phyloP scores from a whole-genome alignment of 73 alveolate genomes.

The Paramecium pentaurelia region DNA sequence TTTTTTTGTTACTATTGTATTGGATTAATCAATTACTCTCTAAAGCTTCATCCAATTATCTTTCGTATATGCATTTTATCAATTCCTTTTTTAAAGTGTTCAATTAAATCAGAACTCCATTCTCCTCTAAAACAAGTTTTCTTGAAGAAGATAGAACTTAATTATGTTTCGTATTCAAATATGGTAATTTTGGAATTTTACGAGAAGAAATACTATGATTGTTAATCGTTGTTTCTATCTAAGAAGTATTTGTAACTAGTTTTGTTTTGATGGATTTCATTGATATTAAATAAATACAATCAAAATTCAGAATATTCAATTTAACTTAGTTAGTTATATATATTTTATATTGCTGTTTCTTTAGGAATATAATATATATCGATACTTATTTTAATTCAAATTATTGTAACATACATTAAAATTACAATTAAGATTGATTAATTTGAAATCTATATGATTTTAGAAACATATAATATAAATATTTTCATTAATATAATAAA shows the following conservation, averaged over 20 bases:
- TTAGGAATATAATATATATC: too few species aligned
- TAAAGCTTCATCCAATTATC: not conserved
- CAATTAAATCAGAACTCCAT: not conserved
- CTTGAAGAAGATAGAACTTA: not conserved
- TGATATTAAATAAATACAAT: not conserved
- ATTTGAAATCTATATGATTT: too few species aligned
- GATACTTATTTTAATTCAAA: too few species aligned
- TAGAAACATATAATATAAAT: not conserved
- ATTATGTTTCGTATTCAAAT: not conserved
- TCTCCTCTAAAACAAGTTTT: not conserved
- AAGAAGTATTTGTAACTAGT: constrained; percentile 1
- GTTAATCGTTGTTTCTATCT: constrained; percentile 31
- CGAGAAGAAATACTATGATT: not conserved
- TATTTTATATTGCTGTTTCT: not conserved
- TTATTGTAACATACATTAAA: too few species aligned
- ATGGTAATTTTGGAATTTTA: not conserved
- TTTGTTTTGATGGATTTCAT: not conserved
- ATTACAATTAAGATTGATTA: too few species aligned
- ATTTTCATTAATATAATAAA: not conserved
- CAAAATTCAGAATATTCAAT: too few species aligned
- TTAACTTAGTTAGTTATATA: too few species aligned
- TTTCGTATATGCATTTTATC: not conserved
- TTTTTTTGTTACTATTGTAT: not conserved
- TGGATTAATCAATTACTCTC: not conserved
- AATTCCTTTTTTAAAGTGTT: not conserved